Evolutionary conservation across 768 basidiomycete species (phyloP), one percentile per base, ranked within the genome.

Genomic region (Boletus rubropictus): DNA sequence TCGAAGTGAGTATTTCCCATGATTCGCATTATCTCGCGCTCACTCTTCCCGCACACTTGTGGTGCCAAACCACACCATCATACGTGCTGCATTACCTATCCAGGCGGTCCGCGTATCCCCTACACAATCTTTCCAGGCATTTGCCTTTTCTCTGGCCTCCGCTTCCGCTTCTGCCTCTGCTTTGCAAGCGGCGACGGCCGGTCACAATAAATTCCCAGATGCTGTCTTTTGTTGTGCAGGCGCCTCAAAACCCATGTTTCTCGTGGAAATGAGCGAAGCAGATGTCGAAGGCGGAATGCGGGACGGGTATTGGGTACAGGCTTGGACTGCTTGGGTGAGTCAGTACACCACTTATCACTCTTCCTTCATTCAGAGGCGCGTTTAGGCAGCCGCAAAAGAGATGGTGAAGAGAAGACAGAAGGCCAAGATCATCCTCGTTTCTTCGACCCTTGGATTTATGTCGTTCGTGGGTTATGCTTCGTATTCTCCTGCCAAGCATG

Each of bases 401-500:
- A 85, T 86, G 74, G 78, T 78, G 17, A 70, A 73, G 42, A 66
- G 76, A n/a, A 70, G 73, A 29, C 64, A 69, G 18, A 75, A 78
- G 49, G 79, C 84, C 18, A 89, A 86, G 60, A 82, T 92, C 32
- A 72, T 88, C 14, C 79, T 95, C 32, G 78, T 89, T 21, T 82
- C 81, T 1, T 89, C 87, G 0, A 79, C 82, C 5, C 66, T 92
- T 10, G 86, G 82, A 1, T 81, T 82, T 56, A 82, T 90, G 71
- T 76, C 79, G 2, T 78, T 92, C 45, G 67, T 86, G 4, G 92
- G 93, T 0, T 95, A 82, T 56, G 72, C 84, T 2, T 78, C 81
- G 1, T 95, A 95, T 64, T 72, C 86, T 0, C 89, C 91, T 0
- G 84, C 81, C 9, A 95, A 95, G 61, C 85, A 87, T 56, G 93